These are phyloP conservation scores for Cryptosporidium bovis DNA, from an alignment of 169 alveolate genomes.

Conservation along the genomic window DNA sequence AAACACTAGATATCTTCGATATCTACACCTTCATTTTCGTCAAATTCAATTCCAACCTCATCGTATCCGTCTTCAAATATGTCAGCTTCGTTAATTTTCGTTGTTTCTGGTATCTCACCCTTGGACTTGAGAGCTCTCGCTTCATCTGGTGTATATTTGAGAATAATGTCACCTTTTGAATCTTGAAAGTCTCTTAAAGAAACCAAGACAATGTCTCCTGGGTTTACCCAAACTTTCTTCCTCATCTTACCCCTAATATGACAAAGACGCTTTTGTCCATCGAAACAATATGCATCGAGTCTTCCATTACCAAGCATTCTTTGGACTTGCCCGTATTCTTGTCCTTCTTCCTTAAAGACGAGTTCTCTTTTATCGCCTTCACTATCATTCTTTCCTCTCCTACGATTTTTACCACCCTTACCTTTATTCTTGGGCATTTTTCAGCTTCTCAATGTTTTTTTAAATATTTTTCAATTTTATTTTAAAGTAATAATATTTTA, in stretches of 20 bases:
- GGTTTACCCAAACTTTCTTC: slow-evolving; percentile 97
- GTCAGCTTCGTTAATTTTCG: slow-evolving; percentile 93
- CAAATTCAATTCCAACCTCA: slow-evolving; percentile 89
- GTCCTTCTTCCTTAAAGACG: slow-evolving; percentile 95
- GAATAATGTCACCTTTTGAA: slow-evolving; percentile 97
- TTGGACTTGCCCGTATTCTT: slow-evolving; percentile 95
- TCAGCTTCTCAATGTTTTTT: neutral
- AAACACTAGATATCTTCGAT: slow-evolving; percentile 55
- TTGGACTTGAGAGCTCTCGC: slow-evolving; percentile 94
- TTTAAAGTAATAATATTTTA: neutral
- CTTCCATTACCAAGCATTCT: slow-evolving; percentile 99
- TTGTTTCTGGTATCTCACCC: slow-evolving; percentile 97
- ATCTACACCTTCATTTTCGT: slow-evolving; percentile 79
- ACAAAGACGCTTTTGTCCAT: slow-evolving; percentile 96
- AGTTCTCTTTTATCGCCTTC: slow-evolving; percentile 95
- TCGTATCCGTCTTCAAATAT: slow-evolving; percentile 88
- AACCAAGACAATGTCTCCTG: slow-evolving; percentile 95
- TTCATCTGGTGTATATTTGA: slow-evolving; percentile 97
- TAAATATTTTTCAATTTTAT: neutral
- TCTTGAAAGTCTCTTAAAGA: slow-evolving; percentile 98
- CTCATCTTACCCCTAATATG: slow-evolving; percentile 97
- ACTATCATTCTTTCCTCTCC: slow-evolving; percentile 96
- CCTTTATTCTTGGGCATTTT: slow-evolving; percentile 93
- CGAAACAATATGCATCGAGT: slow-evolving; percentile 97
- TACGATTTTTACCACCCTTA: slow-evolving; percentile 98